Evolutionary conservation across 2,329 filamentous ascomycete species (phyloP), one percentile per base, ranked within the genome.

Genomic region (Boeremia exigua): DNA sequence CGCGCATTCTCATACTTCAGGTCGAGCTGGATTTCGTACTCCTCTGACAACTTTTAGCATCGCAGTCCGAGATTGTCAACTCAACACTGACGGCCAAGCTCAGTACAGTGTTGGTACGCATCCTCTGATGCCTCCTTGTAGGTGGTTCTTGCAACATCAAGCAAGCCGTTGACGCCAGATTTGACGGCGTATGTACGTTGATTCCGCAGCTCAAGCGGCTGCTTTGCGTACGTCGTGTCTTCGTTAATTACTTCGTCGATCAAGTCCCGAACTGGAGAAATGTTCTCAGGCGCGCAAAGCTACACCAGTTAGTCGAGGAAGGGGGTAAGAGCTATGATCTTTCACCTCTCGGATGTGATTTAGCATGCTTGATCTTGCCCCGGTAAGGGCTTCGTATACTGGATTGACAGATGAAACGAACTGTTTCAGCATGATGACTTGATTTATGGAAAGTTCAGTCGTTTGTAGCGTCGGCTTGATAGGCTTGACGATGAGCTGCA

Each of bases 141-240:
- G 0, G 91, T 92, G 67, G 92, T 89, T 5, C 93, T 85, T 30
- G 92, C 91, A 33, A 97, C 90, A 75, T 97, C 94, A 4, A 98
- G 84, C 53, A 97, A 84, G 2, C 91, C 91, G 65, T 91, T 92
- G 37, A 95, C 86, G 0, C 91, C 91, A 40, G 91, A 86, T 84
- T 89, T 95, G 29, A 98, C 88, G 19, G 94, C 94, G 77, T 96
- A 97, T 0, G 89, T 91, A 60, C 94, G 83, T 71, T 98, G 94
- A 58, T 97, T 96, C 12, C 93, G 85, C 53, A 96, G 80, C 59
- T 97, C 94, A 4, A 98, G 81, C 0, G 95, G 89, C 19, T 88
- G 86, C 42, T 84, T 90, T 55, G 91, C 89, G 63, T 90, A 96
- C 0, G 82, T 84, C 0, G 92, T 90, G 70, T 96, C 90, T 8